Base-by-base conservation (phyloP, 2,329 filamentous ascomycete genomes). In the Diaporthe vexans region DNA sequence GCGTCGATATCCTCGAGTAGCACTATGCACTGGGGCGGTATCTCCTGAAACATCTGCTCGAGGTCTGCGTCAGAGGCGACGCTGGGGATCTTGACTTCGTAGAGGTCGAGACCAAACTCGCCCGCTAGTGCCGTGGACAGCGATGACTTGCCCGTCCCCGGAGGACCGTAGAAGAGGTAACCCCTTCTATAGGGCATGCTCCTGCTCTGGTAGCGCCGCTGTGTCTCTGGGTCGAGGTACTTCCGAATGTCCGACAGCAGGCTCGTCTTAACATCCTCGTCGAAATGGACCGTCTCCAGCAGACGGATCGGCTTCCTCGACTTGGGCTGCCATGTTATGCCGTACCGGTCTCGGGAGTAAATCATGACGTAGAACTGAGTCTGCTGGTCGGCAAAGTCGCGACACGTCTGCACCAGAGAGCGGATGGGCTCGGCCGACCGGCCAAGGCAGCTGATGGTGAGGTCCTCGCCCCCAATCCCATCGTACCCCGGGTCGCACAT, bases 131-230 rank as follows among this genome's bases (percentile, higher is more conserved):
- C 88, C 7, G 89, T 85, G 19, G 87, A 88, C 0, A 90, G 79
- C 40, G 86, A 88, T 0, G 89, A 91, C 77, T 92, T 92, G 2
- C 90, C 90, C 0, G 89, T 91, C 0, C 90, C 90, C 0, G 90
- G 90, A 0, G 90, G 91, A 0, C 91, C 91, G 74, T 92, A 87
- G 71, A 93, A 90, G 0, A 93, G 85, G 78, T 93, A 93, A 0
- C 91, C 91, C 43, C 91, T 85, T 1, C 91, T 86, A 77, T 93
- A 92, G 0, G 91, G 91, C 69, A 93, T 92, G 4, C 91, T 91
- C 9, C 92, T 87, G 43, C 88, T 89, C 15, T 91, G 88, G 74
- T 94, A 94, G 83, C 91, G 91, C 52, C 86, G 84, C 72, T 84
- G 83, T 0, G 85, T 86, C 65, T 81, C 83, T 1, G 85, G 85